These are phyloP conservation scores for Amanita exitialis DNA, from an alignment of 768 basidiomycete species.

Conservation along the genomic window DNA sequence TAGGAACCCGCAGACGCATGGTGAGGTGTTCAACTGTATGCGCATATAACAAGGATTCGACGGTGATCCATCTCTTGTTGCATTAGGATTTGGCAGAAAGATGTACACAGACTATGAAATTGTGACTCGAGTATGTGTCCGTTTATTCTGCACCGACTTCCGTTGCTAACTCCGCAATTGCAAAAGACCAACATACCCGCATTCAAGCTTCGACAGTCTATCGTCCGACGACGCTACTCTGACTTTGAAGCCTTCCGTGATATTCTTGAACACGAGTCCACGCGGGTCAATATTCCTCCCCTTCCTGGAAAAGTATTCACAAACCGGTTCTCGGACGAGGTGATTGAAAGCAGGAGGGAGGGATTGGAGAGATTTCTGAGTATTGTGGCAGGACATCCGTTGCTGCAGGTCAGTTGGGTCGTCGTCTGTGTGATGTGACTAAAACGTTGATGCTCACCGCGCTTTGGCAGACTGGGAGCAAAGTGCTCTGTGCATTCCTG, in stretches of 20 bases:
- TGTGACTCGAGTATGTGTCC: constrained; percentile 73
- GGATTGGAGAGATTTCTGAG: constrained; percentile 39
- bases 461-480: constrained; percentile 73
- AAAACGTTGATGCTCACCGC: constrained; percentile 3
- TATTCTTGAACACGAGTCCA: constrained; percentile 93
- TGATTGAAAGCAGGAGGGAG: constrained; percentile 86
- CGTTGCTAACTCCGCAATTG: neutral
- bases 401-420: constrained; percentile 75
- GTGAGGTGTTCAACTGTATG: constrained; percentile 29
- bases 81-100: constrained; percentile 84
- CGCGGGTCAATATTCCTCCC: constrained; percentile 94
- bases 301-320: constrained; percentile 98
- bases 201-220: constrained; percentile 91
- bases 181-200: constrained; percentile 94
- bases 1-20: constrained; percentile 93
- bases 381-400: constrained; percentile 93
- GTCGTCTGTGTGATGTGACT: neutral
- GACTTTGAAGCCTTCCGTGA: constrained; percentile 97
- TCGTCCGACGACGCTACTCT: constrained; percentile 81
- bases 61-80: neutral
- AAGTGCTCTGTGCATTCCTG: constrained; percentile 90
- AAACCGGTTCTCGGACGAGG: constrained; percentile 95
- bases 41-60: neutral
- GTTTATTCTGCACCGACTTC: neutral
- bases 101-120: constrained; percentile 99